Conservation (phyloP, 495 filamentous ascomycete genomes). For the Neurospora tetrasperma region DNA sequence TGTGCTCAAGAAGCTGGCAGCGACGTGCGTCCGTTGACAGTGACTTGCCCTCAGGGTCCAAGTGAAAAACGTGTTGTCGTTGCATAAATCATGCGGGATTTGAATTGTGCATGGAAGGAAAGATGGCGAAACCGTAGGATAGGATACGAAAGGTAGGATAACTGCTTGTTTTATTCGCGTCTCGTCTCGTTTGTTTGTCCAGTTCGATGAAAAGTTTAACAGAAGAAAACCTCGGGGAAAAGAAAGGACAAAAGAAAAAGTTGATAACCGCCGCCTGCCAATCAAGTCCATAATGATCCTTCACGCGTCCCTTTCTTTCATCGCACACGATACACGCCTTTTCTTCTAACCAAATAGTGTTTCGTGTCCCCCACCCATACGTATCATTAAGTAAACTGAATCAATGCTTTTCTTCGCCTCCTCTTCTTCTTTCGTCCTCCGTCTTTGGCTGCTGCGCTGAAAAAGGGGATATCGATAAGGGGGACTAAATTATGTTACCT, state of each 20-base stretch:
- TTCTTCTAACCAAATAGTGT: not conserved
- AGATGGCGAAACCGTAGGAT: too few relatives aligned
- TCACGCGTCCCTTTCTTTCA: not conserved
- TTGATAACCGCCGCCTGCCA: not conserved
- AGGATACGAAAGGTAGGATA: not conserved
- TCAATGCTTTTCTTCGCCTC: not conserved
- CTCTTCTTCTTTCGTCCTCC: not conserved
- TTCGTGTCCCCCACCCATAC: not conserved
- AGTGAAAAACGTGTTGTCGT: not conserved
- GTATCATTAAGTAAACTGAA: not conserved
- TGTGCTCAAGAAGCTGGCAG: not conserved
- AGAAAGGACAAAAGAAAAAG: not conserved
- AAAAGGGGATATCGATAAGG: not conserved
- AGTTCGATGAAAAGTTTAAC: not conserved
- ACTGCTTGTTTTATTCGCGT: not conserved
- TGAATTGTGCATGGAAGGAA: too few relatives aligned
- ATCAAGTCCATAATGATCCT: not conserved
- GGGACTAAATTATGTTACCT: not conserved
- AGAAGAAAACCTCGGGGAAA: not conserved
- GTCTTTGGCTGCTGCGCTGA: not conserved
- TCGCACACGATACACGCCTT: not conserved
- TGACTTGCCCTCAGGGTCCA: not conserved
- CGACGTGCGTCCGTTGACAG: not conserved
- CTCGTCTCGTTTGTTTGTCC: not conserved
- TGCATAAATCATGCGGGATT: not conserved